Base-by-base conservation (phyloP, 139 green algal genomes). In the Chlorella sp. region DNA sequence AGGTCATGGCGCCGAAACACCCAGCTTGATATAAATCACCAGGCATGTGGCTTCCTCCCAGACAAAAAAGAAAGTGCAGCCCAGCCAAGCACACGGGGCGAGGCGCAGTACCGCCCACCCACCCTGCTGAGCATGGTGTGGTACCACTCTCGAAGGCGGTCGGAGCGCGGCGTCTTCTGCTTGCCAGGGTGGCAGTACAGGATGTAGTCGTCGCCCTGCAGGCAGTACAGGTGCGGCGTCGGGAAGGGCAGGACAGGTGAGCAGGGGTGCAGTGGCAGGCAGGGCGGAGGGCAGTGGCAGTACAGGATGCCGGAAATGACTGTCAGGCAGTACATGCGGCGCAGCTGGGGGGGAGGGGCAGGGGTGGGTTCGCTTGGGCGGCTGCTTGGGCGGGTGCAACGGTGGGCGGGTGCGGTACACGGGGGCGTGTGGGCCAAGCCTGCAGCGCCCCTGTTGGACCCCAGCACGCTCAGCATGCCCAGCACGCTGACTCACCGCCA, bases 121-220 rank as follows among this genome's bases (percentile, higher is more conserved):
- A 92, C 93, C 53, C 89, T 94, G 36, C 93, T 93, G 85, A 99
- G 94, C 97, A 99, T 97, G 40, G 93, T 93, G 76, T 97, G 94
- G 93, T 99, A 99, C 98, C 98, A 99, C 82, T 97, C 95, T 30
- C 97, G 96, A 84, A 98, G 93, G 32, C 96, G 92, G 93, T 99
- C 97, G 26, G 92, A 94, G 86, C 96, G 94, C 19, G 98, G 98
- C 69, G 94, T 98, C 92, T 99, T 99, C 93, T 99, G 98, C 88
- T 94, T 95, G 86, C 92, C 90, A 0, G 98, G 98, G 94, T 99
- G 98, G 94, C 97, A 99, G 94, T 99, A 99, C 88, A 99, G 94
- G 93, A 99, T 99, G 95, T 99, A 99, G 92, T 99, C 98, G 87
- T 99, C 98, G 28, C 98, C 98, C 94, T 98, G 95, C 64, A 64